A percentile compares a stretch with the other conserved stretches of the same genome.
phyloP scores from a whole-genome alignment of 495 filamentous ascomycete species.

The Penicillium herquei region DNA sequence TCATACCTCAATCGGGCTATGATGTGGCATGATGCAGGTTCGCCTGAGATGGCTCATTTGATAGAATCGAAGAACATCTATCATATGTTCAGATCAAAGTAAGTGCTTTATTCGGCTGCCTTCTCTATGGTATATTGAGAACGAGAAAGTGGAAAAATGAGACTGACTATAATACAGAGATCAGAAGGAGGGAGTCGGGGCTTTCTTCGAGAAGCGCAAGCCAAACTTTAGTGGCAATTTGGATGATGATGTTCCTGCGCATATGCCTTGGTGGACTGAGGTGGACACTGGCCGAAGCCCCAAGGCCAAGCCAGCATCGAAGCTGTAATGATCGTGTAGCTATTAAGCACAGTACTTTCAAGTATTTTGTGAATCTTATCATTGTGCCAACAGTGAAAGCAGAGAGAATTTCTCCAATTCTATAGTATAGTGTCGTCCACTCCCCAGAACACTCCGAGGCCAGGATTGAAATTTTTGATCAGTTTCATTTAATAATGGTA shows the following conservation, averaged over 20 bases:
- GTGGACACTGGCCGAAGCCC: conserved; percentile 28
- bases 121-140: too few relatives aligned
- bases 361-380: too few relatives aligned
- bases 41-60: conserved; percentile 57
- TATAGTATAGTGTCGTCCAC: too few relatives aligned
- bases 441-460: too few relatives aligned
- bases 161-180: conserved; percentile 28
- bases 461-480: conserved; percentile 18
- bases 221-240: conserved; percentile 49
- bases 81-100: conserved; percentile 50
- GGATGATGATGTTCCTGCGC: conserved; percentile 25
- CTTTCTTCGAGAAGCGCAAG: conserved; percentile 50
- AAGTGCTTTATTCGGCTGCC: conserved; percentile 3
- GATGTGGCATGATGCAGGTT: conserved; percentile 56
- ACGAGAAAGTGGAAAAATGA: not conserved
- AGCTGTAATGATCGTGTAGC: conserved; percentile 21
- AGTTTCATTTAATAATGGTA: conserved; percentile 1
- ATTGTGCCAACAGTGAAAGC: too few relatives aligned
- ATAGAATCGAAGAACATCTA: conserved; percentile 56
- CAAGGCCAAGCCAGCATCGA: conserved; percentile 22
- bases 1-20: conserved; percentile 57
- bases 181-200: conserved; percentile 46
- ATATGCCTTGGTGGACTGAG: conserved; percentile 33
- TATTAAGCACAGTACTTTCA: too few relatives aligned
- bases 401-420: too few relatives aligned